These are phyloP conservation scores for Sanguinoderma infundibulare DNA, from an alignment of 1,284 basidiomycete genomes.

Conservation along the genomic window DNA sequence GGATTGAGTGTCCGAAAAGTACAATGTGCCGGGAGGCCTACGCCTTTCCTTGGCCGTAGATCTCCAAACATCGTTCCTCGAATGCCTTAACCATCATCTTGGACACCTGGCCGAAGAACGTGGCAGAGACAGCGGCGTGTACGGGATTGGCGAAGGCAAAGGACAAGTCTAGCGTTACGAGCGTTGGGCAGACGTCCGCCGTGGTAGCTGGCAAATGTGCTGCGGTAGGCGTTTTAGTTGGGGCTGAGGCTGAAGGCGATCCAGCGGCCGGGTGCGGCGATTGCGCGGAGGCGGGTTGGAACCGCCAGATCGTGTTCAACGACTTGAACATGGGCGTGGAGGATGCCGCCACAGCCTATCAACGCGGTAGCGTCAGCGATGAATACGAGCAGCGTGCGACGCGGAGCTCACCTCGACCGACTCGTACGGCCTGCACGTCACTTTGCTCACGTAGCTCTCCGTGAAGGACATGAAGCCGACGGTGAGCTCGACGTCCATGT, in stretches of 20 bases:
- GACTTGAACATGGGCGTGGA: slow-evolving; percentile 87
- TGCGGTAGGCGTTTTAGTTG: background rate
- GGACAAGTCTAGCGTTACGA: slow-evolving; percentile 80
- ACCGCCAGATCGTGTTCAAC: slow-evolving; percentile 83
- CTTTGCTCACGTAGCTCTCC: slow-evolving; percentile 88
- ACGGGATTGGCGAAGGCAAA: slow-evolving; percentile 91
- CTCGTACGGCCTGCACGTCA: slow-evolving; percentile 78
- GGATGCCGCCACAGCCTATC: slow-evolving; percentile 76
- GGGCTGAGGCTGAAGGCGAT: slow-evolving; percentile 14
- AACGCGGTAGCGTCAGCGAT: slow-evolving; percentile 1
- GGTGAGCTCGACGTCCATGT: slow-evolving; percentile 83
- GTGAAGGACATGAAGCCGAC: slow-evolving; percentile 89
- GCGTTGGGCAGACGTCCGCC: slow-evolving; percentile 52
- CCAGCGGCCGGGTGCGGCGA: slow-evolving; percentile 46
- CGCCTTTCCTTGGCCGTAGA: slow-evolving; percentile 59
- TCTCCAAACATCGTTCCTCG: slow-evolving; percentile 75
- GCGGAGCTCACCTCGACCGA: slow-evolving; percentile 71
- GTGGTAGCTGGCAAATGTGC: slow-evolving; percentile 17
- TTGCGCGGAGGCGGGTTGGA: slow-evolving; percentile 57
- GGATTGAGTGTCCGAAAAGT: background rate
- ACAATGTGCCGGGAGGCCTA: slow-evolving; percentile 8
- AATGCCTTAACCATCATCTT: slow-evolving; percentile 93
- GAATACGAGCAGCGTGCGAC: background rate
- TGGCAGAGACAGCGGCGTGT: slow-evolving; percentile 80
- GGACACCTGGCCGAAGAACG: slow-evolving; percentile 88